Percentiles rank a stretch among this genome's conserved stretches.
Conservation (phyloP, 192 early-diverging fungal species). For the Coemansia sp. region DNA sequence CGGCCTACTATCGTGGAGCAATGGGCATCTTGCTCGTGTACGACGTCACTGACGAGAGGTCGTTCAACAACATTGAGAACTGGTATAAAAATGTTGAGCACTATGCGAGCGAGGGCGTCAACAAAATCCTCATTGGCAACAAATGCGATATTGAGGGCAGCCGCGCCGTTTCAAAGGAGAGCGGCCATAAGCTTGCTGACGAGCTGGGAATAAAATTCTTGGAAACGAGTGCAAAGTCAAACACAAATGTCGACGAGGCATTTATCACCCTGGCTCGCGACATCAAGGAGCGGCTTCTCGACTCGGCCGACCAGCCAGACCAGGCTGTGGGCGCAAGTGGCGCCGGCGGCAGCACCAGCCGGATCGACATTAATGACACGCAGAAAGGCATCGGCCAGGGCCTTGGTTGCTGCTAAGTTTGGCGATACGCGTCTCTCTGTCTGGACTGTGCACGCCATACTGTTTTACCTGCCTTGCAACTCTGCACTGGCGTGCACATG, state of each 20-base stretch:
- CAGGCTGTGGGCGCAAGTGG: slow-evolving; percentile 15
- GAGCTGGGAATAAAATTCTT: slow-evolving; percentile 94
- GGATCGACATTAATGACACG: slow-evolving; percentile 37
- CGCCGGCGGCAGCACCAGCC: slow-evolving; percentile 19
- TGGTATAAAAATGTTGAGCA: slow-evolving; percentile 99
- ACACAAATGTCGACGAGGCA: slow-evolving; percentile 95
- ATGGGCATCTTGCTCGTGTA: slow-evolving; percentile 98
- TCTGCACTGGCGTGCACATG: no score
- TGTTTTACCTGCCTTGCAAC: no score
- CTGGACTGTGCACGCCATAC: background rate
- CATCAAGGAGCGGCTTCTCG: slow-evolving; percentile 97
- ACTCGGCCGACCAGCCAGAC: slow-evolving; percentile 57
- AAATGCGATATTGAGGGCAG: slow-evolving; percentile 92
- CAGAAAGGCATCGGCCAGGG: slow-evolving; percentile 28
- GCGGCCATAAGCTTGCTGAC: slow-evolving; percentile 90
- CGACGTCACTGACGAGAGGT: slow-evolving; percentile 97
- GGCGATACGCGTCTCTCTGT: no score
- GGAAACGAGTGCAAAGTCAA: slow-evolving; percentile 97
- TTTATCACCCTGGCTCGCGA: slow-evolving; percentile 95
- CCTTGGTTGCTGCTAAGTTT: slow-evolving; percentile 35
- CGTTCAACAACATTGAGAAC: slow-evolving; percentile 98
- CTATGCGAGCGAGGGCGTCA: slow-evolving; percentile 97
- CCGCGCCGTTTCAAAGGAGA: slow-evolving; percentile 89
- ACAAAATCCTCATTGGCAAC: slow-evolving; percentile 98
- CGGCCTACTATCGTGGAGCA: slow-evolving; percentile 98